Evolutionary conservation across 495 filamentous ascomycete species (phyloP), one percentile per base, ranked within the genome.

Genomic region (Friedmanniomyces simplex): DNA sequence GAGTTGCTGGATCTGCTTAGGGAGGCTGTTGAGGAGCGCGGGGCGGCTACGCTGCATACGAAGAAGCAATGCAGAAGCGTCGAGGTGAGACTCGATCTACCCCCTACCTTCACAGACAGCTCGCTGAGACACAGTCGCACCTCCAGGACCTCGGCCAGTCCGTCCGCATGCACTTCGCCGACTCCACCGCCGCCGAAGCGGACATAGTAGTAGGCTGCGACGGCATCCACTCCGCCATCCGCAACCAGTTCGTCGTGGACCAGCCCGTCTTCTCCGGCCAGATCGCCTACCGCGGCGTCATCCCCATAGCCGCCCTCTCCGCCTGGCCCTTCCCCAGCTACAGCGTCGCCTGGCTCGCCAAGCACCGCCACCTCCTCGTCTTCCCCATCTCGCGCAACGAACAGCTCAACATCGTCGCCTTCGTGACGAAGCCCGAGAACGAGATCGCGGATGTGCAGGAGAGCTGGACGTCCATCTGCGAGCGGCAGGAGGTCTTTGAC

Each of bases 201-300:
- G 68, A 75, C 51, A 66, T 70, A 24, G 57, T 78, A 42, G 54
- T 78, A 1, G 73, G 69, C 1, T 74, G 73, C n/a, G 76, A 78
- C 52, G 76, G 76, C 25, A 71, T 78, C n/a, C 59, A 62, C 51
- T 55, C 54, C 11, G 48, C 54, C 18, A 43, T 62, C 10, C 59
- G 59, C 12, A 62, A 62, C 55, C 54, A 58, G 28, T 62, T 62
- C 30, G 50, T 58, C 18, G 59, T 53, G 1, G 59, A 62, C 50
- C 36, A 54, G 45, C 59, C 59, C 16, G 24, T 48, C 26, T 47
- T 53, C 47, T 58, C 54, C 18, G 59, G 59, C 7, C 37, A 46
- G 37, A 58, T 58, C 34, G 59, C 59, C 20, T 62, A 62, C 52
- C 34, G 59, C 2, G 59, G 54, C 10, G 59, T 62, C 10, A 62